A percentile compares a stretch with the other conserved stretches of the same genome.
Evolutionary conservation across 2,329 filamentous ascomycete species (phyloP).

Genomic region (Ophiostoma angusticollis): DNA sequence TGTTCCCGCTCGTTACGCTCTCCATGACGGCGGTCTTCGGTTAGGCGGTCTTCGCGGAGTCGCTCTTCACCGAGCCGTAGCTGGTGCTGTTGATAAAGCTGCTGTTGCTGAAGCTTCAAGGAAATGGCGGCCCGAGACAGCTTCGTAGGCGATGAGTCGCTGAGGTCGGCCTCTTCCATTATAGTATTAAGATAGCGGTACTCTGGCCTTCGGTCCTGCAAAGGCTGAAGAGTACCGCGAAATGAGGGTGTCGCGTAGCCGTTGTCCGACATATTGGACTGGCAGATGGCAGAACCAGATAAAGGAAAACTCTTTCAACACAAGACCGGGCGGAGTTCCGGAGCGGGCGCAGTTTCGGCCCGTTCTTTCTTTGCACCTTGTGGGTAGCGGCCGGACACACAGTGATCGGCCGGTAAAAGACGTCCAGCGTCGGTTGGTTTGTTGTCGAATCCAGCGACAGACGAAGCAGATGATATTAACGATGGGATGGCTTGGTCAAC

Average conservation of each 20-base stretch:
- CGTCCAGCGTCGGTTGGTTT: constrained; percentile 20
- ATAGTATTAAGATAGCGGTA: constrained; percentile 47
- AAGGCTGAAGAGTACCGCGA: constrained; percentile 33
- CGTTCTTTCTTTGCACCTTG: background rate
- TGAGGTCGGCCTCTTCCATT: constrained; percentile 35
- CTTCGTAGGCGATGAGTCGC: constrained; percentile 8
- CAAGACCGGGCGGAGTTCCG: constrained; percentile 14
- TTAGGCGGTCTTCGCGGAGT: constrained; percentile 27
- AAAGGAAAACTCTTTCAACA: constrained; percentile 9
- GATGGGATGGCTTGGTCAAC: constrained; percentile 35
- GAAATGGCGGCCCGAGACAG: constrained; percentile 1
- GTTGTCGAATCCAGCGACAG: constrained; percentile 11
- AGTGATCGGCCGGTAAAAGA: constrained; percentile 12
- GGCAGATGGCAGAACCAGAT: constrained; percentile 9
- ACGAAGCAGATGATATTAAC: constrained; percentile 14
- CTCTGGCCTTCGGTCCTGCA: constrained; percentile 42
- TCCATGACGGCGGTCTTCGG: constrained; percentile 10
- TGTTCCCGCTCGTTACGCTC: constrained; percentile 24
- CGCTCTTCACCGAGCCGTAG: constrained; percentile 15
- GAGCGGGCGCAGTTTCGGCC: no score
- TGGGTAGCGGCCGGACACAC: background rate
- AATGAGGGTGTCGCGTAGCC: constrained; percentile 29
- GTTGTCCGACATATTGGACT: constrained; percentile 35
- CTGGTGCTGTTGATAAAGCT: constrained; percentile 1
- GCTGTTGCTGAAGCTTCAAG: constrained; percentile 3